phyloP scores from a whole-genome alignment of 768 basidiomycete genomes.

The Amanita rubescens region DNA sequence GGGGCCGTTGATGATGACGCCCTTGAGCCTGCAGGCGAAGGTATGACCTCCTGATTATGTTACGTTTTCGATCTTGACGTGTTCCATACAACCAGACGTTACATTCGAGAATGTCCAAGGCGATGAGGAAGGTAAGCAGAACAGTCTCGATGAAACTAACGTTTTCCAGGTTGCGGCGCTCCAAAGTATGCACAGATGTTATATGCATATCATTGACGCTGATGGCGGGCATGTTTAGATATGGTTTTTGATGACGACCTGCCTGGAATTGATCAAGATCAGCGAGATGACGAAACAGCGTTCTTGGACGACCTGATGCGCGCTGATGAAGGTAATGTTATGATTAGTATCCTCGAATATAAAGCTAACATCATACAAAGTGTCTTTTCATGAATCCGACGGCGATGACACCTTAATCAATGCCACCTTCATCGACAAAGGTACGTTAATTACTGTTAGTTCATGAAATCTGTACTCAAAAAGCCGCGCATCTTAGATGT shows the following conservation, averaged over 20 bases:
- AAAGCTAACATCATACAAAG: neutral
- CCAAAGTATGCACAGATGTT: neutral
- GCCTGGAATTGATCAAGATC: neutral
- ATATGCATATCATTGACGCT: neutral
- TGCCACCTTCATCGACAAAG: neutral
- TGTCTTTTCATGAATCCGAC: neutral
- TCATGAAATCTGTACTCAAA: neutral
- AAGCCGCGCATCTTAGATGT: neutral
- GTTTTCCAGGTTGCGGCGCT: neutral
- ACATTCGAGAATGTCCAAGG: neutral
- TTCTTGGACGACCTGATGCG: too few species aligned
- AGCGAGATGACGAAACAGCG: neutral
- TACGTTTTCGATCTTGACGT: too few species aligned
- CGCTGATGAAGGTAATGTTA: neutral
- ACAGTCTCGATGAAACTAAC: neutral
- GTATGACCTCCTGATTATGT: too few species aligned
- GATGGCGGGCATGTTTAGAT: neutral
- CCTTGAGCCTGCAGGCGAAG: too few species aligned
- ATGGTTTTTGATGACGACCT: too few species aligned
- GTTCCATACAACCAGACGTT: neutral
- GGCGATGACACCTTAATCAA: neutral
- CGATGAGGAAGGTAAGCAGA: neutral
- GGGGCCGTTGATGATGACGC: neutral
- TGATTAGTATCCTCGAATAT: neutral
- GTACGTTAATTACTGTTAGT: too few species aligned